Base-by-base conservation (phyloP, 1,284 basidiomycete genomes). In the Cryptococcus sp. region DNA sequence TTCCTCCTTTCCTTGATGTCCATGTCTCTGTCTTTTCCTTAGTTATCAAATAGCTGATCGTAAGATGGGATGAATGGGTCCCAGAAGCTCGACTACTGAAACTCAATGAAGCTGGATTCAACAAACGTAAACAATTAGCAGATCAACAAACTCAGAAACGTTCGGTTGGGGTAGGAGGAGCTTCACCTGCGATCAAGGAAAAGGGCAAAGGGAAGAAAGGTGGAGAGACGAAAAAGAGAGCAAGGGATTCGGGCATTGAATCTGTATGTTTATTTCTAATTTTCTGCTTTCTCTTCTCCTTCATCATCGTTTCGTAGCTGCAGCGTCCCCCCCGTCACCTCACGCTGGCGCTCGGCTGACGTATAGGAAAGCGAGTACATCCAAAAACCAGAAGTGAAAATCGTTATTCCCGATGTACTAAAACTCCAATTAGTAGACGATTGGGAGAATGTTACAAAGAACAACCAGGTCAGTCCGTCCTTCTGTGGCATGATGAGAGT, bases 21-120 rank as follows among this genome's bases (percentile, higher is more conserved):
- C 43, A 41, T 36, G 41, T 11, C 7, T 49, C 14, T 22, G 16
- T 25, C 14, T 40, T 41, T 32, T 31, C 25, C 11, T 48, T 22
- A 22, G 5, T 5, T 19, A 50, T 50, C 50, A 22, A 28, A 28
- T 28, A 28, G 28, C 28, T 28, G 28, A 28, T 10, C 2, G 18
- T 34, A 63, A 94, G 90, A 56, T 98, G 94, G 94, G 94, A 98
- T 77, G 94, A 98, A 79, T 98, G 91, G 91, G 94, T 98, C 0
- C 87, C 90, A 1, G 82, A 84, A 41, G 74, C 76, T 18, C 85
- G 96, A 4, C 78, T 98, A 45, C 79, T 98, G 52, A 98, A 98
- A 74, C 80, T 82, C 64, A 91, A 87, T 67, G 91, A 96, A 57
- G 79, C 82, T 42, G 94, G 92, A 61, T 78, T 94, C 39, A 80